Base-by-base conservation (phyloP, 2,329 filamentous ascomycete species). In the Exophiala calicioides region DNA sequence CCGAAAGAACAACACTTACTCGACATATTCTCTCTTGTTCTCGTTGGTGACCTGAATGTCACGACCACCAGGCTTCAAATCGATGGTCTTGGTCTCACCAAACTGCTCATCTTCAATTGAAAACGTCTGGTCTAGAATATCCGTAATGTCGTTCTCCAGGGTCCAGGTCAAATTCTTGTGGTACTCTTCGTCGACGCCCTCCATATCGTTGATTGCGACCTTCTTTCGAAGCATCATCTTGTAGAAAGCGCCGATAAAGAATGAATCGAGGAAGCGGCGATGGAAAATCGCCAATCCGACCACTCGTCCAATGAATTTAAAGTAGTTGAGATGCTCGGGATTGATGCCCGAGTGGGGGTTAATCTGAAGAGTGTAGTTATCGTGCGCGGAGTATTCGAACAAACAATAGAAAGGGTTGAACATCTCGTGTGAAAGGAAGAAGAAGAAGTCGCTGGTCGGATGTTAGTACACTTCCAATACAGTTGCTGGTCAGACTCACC, bases 391-490 rank as follows among this genome's bases (percentile, higher is more conserved):
- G 71, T 98, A 98, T 73, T 98, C 93, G 76, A 98, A 98, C 43
- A 98, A 78, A 68, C 93, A 98, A 75, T 98, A 98, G 74, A 98
- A 98, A 23, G 93, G 93, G 69, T 98, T 98, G 76, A 98, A 98
- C 93, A 98, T 98, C 75, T 98, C 93, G 72, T 98, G 93, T 12
- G 91, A 97, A 44, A 98, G 81, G 30, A 98, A 77, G 82, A 98
- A 98, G 78, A 98, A 98, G 77, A 98, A 98, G 71, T 98, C 93
- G 80, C 90, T 82, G 55, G 12, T 23, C 13, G 5, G 31, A 30
- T 8, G 20, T 47, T 33, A 56, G 32, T 40, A 26, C n/a, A 44
- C 13, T 9, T 20, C 21, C n/a, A n/a, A 39, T 21, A 12, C n/a
- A 42, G 13, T 3, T 39, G 5, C 5, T 20, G 18, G 32, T 18